Evolutionary conservation across 495 filamentous ascomycete species (phyloP).

Genomic region (Coniosporium apollinis): DNA sequence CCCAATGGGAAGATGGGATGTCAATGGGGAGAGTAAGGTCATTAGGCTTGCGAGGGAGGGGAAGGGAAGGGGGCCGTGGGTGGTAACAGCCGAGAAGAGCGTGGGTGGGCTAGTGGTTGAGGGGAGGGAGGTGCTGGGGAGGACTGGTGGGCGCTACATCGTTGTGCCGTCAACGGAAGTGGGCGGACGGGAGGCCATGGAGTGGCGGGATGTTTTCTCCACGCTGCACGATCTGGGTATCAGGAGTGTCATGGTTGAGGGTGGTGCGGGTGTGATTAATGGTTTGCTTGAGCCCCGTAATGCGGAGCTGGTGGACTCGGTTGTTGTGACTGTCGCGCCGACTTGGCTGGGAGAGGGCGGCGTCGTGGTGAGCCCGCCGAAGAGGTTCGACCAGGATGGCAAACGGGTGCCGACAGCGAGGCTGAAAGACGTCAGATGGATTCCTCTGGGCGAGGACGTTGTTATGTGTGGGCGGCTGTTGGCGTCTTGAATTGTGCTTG

Average conservation of each 20-base stretch:
- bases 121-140: slow-evolving; percentile 25
- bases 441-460: slow-evolving; percentile 58
- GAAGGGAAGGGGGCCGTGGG: slow-evolving; percentile 53
- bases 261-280: slow-evolving; percentile 63
- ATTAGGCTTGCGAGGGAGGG: slow-evolving; percentile 45
- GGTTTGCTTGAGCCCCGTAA: slow-evolving; percentile 47
- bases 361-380: slow-evolving; percentile 49
- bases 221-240: slow-evolving; percentile 42
- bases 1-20: slow-evolving; percentile 49
- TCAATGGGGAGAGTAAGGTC: slow-evolving; percentile 41
- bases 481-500: slow-evolving; percentile 7
- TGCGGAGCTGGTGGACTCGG: slow-evolving; percentile 45
- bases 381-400: slow-evolving; percentile 31
- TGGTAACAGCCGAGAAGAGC: slow-evolving; percentile 36
- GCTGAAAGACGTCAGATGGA: slow-evolving; percentile 53
- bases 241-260: slow-evolving; percentile 76
- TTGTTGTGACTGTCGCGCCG: slow-evolving; percentile 74
- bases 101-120: slow-evolving; percentile 13
- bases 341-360: slow-evolving; percentile 68
- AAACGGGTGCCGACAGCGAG: slow-evolving; percentile 38
- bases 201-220: slow-evolving; percentile 47
- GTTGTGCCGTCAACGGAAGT: slow-evolving; percentile 30
- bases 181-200: slow-evolving; percentile 25
- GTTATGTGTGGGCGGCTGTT: slow-evolving; percentile 52
- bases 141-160: slow-evolving; percentile 33